phyloP scores from a whole-genome alignment of 78 protist genomes.

The Dictyostelium purpureum region DNA sequence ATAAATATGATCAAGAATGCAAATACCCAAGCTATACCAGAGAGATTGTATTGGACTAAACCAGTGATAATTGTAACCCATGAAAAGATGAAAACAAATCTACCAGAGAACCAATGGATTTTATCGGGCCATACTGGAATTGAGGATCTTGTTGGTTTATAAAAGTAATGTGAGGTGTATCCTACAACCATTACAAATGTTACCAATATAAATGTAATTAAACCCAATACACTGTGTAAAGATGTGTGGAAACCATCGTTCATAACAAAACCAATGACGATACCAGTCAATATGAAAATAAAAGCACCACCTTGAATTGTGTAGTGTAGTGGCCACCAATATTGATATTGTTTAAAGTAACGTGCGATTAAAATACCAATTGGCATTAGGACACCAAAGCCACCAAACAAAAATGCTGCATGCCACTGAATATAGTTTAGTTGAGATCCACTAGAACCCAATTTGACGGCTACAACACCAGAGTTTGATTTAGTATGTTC shows the following conservation, averaged over 20 bases:
- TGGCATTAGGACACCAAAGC: neutral
- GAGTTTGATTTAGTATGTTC: neutral
- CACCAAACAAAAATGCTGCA: neutral
- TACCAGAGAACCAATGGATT: neutral
- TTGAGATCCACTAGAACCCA: no score
- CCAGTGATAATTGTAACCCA: neutral
- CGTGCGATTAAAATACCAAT: neutral
- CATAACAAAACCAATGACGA: neutral
- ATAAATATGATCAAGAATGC: no score
- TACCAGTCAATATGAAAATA: neutral
- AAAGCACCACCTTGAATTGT: neutral
- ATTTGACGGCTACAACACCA: neutral
- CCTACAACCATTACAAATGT: neutral
- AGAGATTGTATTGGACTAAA: neutral
- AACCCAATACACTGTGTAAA: neutral
- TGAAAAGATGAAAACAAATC: neutral
- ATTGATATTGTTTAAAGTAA: neutral
- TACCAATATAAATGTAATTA: neutral
- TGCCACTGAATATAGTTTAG: neutral
- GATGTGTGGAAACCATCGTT: neutral
- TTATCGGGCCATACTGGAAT: neutral
- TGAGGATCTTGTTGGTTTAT: neutral
- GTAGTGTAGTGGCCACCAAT: neutral
- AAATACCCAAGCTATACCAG: no score
- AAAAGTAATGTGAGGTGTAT: neutral